Evolutionary conservation across 257 asterid genomes (phyloP).

Genomic region (Scutellaria baicalensis): DNA sequence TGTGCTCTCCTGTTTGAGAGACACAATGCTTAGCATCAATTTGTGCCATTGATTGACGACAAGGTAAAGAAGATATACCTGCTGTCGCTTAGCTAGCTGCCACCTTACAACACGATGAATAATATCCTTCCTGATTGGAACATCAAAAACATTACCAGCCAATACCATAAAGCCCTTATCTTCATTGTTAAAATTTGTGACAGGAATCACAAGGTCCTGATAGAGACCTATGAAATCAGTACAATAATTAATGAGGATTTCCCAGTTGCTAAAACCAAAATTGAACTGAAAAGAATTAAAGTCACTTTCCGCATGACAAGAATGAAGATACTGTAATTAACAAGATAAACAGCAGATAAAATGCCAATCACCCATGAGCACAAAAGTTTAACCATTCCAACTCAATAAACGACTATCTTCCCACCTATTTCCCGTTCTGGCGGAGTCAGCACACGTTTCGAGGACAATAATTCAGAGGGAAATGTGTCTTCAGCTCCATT

Average conservation of each 20-base stretch:
- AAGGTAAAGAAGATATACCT: slow-evolving; percentile 33
- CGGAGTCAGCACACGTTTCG: slow-evolving; percentile 35
- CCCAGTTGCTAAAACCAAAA: neutral
- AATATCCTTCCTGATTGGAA: slow-evolving; percentile 86
- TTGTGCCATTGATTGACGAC: neutral
- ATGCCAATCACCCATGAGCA: neutral
- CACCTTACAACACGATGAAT: slow-evolving; percentile 96
- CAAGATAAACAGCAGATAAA: neutral
- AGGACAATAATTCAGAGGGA: slow-evolving; percentile 50
- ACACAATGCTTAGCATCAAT: neutral
- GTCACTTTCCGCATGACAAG: too few species aligned
- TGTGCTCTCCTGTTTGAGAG: neutral
- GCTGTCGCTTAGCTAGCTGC: slow-evolving; percentile 96
- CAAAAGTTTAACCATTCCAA: neutral
- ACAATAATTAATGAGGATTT: slow-evolving; percentile 14
- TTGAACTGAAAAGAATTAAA: too few species aligned
- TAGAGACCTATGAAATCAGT: slow-evolving; percentile 46
- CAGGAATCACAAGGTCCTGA: slow-evolving; percentile 78
- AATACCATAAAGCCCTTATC: slow-evolving; percentile 82
- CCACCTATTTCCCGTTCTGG: slow-evolving; percentile 67
- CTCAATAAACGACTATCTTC: neutral
- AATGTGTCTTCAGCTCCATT: slow-evolving; percentile 49
- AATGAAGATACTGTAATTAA: too few species aligned
- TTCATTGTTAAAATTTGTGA: slow-evolving; percentile 67
- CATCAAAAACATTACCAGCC: slow-evolving; percentile 92